Evolutionary conservation across 345 rosid genomes (phyloP).

Genomic region (Bruguiera sexangula): DNA sequence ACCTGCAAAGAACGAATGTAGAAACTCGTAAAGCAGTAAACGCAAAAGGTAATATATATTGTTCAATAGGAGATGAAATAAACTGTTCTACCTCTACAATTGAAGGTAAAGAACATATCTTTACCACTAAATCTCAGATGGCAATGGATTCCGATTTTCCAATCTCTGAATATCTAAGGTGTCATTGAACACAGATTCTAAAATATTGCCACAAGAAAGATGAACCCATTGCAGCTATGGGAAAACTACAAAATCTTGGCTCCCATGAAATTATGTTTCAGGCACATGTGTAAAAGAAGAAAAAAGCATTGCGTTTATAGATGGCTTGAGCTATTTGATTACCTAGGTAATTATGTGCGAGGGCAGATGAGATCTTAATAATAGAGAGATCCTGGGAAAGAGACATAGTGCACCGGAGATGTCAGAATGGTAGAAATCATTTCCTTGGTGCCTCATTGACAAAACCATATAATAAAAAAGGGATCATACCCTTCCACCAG

Average conservation of each 20-base stretch:
- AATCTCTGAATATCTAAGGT: too few species aligned
- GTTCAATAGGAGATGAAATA: background rate
- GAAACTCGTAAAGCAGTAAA: background rate
- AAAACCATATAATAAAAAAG: background rate
- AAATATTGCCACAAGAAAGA: too few species aligned
- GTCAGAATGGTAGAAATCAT: background rate
- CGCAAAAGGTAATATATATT: background rate
- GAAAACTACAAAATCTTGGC: background rate
- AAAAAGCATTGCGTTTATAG: background rate
- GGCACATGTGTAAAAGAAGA: background rate
- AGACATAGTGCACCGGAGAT: background rate
- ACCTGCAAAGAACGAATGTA: constrained; percentile 27
- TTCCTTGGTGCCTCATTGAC: background rate
- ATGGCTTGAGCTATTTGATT: background rate
- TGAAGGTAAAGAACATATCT: background rate
- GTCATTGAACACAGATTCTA: too few species aligned
- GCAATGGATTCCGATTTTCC: too few species aligned
- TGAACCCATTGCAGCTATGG: too few species aligned
- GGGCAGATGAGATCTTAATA: constrained; percentile 32
- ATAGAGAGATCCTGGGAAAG: constrained; percentile 51
- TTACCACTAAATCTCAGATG: too few species aligned
- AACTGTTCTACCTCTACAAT: background rate
- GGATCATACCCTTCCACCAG: constrained; percentile 87
- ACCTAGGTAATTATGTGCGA: constrained; percentile 18
- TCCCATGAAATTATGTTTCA: background rate